These are phyloP conservation scores for Phylloporus scabripes DNA, from an alignment of 768 basidiomycete genomes.

Conservation along the genomic window DNA sequence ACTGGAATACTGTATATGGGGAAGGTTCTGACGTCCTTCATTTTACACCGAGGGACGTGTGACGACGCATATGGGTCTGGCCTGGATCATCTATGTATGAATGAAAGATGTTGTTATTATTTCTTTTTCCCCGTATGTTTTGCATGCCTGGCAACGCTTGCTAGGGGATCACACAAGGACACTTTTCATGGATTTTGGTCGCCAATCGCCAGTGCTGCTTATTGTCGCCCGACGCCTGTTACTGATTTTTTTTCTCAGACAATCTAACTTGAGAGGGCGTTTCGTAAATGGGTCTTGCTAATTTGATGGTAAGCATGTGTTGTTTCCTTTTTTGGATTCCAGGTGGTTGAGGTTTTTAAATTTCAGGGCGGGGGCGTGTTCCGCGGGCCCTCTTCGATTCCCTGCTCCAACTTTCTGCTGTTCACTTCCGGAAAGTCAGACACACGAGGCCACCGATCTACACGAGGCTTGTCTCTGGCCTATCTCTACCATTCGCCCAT, in stretches of 20 bases:
- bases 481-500: slow-evolving; percentile 22
- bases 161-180: no score
- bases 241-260: slow-evolving; percentile 6
- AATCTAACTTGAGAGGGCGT: not conserved
- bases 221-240: no score
- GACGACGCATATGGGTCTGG: slow-evolving; percentile 11
- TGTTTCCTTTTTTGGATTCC: slow-evolving; percentile 27
- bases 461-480: slow-evolving; percentile 39
- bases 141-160: slow-evolving; percentile 24
- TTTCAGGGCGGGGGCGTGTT: slow-evolving; percentile 31
- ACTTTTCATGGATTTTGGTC: no score
- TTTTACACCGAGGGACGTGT: slow-evolving; percentile 31
- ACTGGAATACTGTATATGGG: slow-evolving; percentile 66
- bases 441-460: slow-evolving; percentile 44
- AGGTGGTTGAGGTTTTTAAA: slow-evolving; percentile 32
- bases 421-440: slow-evolving; percentile 38
- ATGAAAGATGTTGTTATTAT: slow-evolving; percentile 20
- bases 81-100: slow-evolving; percentile 20
- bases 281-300: slow-evolving; percentile 17
- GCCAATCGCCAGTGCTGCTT: not conserved
- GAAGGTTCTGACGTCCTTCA: slow-evolving; percentile 66
- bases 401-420: slow-evolving; percentile 24
- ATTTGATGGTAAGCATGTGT: slow-evolving; percentile 27
- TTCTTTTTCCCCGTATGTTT: slow-evolving; percentile 5
- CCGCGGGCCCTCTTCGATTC: slow-evolving; percentile 16